Conservation (phyloP, 805 yeast species). For the Suhomyces faveliae region DNA sequence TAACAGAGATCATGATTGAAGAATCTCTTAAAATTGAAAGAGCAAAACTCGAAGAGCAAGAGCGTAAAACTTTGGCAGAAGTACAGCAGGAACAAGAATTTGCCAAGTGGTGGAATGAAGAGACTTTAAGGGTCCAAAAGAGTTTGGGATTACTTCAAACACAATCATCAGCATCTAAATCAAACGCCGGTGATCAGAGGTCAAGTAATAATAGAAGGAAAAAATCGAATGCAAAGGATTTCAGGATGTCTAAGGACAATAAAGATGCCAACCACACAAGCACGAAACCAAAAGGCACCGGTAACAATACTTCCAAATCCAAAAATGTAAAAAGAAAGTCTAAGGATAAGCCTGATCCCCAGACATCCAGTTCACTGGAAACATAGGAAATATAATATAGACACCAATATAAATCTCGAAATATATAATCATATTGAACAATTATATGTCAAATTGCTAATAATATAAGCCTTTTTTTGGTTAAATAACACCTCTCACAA, state of each 20-base stretch:
- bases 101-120: constrained; percentile 86
- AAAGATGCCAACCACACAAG: neutral
- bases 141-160: constrained; percentile 18
- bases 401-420: neutral
- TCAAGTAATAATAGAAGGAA: neutral
- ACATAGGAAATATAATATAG: neutral
- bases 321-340: constrained; percentile 1
- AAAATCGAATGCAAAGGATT: neutral
- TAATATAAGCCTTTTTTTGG: too few species aligned
- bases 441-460: neutral
- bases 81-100: constrained; percentile 80
- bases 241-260: neutral
- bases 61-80: constrained; percentile 56
- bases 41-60: constrained; percentile 24
- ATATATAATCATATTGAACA: neutral
- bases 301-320: neutral
- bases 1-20: constrained; percentile 46
- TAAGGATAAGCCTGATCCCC: neutral
- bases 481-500: too few species aligned
- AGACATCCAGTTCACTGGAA: neutral
- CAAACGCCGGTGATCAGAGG: neutral
- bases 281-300: neutral
- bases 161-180: neutral
- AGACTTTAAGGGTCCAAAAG: constrained; percentile 61
- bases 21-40: constrained; percentile 43